Conservation (phyloP, 306 rosid species). For the Citrullus amarus region DNA sequence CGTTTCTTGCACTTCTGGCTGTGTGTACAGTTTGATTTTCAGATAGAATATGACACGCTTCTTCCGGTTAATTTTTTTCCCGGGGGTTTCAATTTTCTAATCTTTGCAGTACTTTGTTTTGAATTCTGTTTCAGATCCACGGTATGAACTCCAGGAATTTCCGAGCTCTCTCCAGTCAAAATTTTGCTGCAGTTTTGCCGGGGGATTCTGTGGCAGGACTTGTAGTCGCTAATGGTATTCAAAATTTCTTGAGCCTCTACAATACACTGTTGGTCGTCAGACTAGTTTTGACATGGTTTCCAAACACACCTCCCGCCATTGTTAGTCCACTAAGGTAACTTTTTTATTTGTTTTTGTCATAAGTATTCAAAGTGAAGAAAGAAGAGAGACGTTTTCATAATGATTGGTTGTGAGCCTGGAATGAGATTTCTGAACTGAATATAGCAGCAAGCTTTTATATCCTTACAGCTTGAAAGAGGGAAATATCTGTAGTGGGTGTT, state of each 20-base stretch:
- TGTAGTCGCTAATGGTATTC: constrained; percentile 67
- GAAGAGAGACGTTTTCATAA: not conserved
- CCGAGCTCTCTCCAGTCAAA: constrained; percentile 26
- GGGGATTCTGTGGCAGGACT: constrained; percentile 88
- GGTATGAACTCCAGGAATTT: constrained; percentile 21
- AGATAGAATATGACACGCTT: not conserved
- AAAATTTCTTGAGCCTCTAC: constrained; percentile 76
- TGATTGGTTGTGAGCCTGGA: not conserved
- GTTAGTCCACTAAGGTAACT: constrained; percentile 80
- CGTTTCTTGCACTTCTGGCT: not conserved
- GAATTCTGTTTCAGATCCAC: constrained; percentile 42
- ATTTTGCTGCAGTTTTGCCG: constrained; percentile 79
- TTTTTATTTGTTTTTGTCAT: not conserved
- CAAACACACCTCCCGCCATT: constrained; percentile 73
- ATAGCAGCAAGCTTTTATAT: not conserved
- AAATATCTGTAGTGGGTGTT: not conserved
- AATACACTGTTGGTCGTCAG: constrained; percentile 71
- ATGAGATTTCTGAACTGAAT: not conserved
- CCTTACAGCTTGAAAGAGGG: not conserved
- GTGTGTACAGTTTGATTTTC: not conserved
- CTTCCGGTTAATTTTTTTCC: not conserved
- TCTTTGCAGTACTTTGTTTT: not conserved
- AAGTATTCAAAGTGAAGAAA: not conserved
- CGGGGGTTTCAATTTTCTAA: not conserved
- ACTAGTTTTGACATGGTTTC: constrained; percentile 98